Conservation (phyloP, 306 rosid species). For the Rosa multiflora region DNA sequence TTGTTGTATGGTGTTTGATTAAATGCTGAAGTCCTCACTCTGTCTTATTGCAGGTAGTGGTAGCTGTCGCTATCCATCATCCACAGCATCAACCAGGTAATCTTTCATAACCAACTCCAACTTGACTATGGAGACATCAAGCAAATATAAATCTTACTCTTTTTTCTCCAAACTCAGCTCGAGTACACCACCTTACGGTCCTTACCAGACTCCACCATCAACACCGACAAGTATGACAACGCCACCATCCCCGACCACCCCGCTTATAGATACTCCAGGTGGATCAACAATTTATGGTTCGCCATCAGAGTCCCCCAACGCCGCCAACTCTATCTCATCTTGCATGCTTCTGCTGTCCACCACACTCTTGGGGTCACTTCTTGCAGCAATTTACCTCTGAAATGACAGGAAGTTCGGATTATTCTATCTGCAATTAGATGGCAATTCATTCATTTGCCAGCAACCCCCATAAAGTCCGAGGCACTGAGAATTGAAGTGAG, state of each 20-base stretch:
- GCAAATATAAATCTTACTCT: conserved; percentile 17
- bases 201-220: conserved; percentile 26
- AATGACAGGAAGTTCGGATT: conserved; percentile 29
- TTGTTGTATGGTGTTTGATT: neutral
- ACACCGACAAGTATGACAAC: conserved; percentile 36
- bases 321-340: conserved; percentile 45
- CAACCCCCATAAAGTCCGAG: conserved; percentile 35
- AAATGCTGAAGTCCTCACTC: conserved; percentile 21
- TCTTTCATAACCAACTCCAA: conserved; percentile 22
- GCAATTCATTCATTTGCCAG: conserved; percentile 46
- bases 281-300: conserved; percentile 60
- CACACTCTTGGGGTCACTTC: conserved; percentile 42
- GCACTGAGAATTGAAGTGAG: conserved; percentile 37
- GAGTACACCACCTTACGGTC: conserved; percentile 19
- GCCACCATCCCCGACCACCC: conserved; percentile 36
- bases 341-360: conserved; percentile 39
- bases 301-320: conserved; percentile 66
- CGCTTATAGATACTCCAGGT: conserved; percentile 43
- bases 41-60: conserved; percentile 56
- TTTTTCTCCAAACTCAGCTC: conserved; percentile 44
- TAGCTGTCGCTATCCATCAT: conserved; percentile 58
- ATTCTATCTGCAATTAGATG: conserved; percentile 46
- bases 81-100: conserved; percentile 58
- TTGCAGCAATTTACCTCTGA: conserved; percentile 44
- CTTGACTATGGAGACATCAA: conserved; percentile 17